Evolutionary conservation across 306 rosid genomes (phyloP), one percentile per base, ranked within the genome.

Genomic region (Prunus salicina): DNA sequence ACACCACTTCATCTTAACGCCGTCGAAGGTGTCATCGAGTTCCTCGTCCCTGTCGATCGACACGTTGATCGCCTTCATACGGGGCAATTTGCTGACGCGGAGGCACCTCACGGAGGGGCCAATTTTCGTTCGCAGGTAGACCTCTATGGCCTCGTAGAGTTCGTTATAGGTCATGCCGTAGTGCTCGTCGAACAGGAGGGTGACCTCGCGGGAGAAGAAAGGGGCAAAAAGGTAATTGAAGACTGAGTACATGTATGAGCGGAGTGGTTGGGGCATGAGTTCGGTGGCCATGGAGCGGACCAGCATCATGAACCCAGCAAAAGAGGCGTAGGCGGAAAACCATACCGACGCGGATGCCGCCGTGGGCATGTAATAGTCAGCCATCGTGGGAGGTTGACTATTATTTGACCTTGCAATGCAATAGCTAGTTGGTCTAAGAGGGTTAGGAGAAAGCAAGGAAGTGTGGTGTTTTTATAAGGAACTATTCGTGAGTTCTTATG

Each of bases 321-420:
- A 60, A 4, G 84, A 82, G 8, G 89, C 84, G 72, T 82, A 82
- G 47, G 84, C 84, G 7, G 86, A 80, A 81, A 86, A 86, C 72
- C 74, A 43, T 5, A 82, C 1, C 34, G 86, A 82, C 11, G 77
- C 76, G 38, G 38, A 34, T 34, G 38, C 38, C 9, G 79, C 25
- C 3, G 82, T 55, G 12, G 61, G 61, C 61, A 55, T 55, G 38
- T 34, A 34, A 34, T 1, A 34, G 38, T 34, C 7, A 34, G 1
- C 7, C 38, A 34, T 34, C 38, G 8, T 34, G 38, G 38, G 38
- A 34, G 38, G 38, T 34, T 34, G 38, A 34, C 38, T 34, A 34
- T 34, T 34, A 34, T 34, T 34, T 34, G 38, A 5, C 38, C 38
- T 34, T 34, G 38, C 38, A 34, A 34, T 5, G 38, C 38, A 34